A percentile compares a stretch with the other conserved stretches of the same genome.
These are phyloP conservation scores for Fraxinus nigra DNA, from an alignment of 305 asterid species.

Conservation along the genomic window DNA sequence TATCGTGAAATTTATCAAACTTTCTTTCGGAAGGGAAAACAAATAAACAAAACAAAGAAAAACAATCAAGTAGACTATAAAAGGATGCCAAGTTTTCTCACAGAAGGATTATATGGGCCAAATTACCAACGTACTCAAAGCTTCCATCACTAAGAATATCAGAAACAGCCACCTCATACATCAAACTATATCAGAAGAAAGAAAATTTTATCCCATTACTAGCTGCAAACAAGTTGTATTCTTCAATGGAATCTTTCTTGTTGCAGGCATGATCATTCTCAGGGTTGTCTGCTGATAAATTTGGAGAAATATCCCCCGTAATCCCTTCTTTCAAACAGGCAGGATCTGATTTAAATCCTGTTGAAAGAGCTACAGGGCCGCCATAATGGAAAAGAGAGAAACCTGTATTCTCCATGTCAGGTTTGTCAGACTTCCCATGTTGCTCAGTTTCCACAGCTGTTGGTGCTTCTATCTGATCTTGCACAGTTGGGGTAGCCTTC, in stretches of 20 bases:
- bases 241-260: conserved; percentile 64
- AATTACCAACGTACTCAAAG: conserved; percentile 34
- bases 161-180: conserved; percentile 26
- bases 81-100: conserved; percentile 21
- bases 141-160: conserved; percentile 35
- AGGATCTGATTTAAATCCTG: conserved; percentile 56
- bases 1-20: neutral
- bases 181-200: conserved; percentile 52
- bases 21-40: neutral
- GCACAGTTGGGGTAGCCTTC: conserved; percentile 32
- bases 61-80: conserved; percentile 23
- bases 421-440: conserved; percentile 37
- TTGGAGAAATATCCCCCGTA: conserved; percentile 33
- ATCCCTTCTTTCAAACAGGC: conserved; percentile 40
- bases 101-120: conserved; percentile 34
- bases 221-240: conserved; percentile 86
- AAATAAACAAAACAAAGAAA: conserved; percentile 19
- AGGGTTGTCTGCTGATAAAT: conserved; percentile 26
- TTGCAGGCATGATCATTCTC: conserved; percentile 41
- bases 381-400: conserved; percentile 97
- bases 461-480: too few species aligned
- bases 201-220: conserved; percentile 83
- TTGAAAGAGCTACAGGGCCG: conserved; percentile 78
- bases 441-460: too few species aligned
- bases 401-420: conserved; percentile 43